Conservation (phyloP, 371 early-diverging fungal genomes). For the Coemansia linderi region DNA sequence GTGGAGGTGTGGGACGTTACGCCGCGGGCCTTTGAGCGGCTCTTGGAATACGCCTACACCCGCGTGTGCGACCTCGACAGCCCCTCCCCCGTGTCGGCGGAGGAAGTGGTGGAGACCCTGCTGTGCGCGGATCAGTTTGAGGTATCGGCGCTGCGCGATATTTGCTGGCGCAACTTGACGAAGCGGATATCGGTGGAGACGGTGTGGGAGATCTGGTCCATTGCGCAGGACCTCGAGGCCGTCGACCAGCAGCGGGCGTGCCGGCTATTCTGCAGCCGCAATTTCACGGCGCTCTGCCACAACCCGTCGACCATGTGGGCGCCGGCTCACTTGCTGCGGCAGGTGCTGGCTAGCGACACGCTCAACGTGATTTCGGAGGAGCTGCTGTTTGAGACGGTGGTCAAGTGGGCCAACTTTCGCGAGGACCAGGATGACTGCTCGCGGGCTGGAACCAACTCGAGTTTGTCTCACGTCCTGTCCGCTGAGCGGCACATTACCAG, state of each 20-base stretch:
- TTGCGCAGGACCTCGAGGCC: slow-evolving; percentile 56
- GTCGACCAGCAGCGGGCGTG: slow-evolving; percentile 55
- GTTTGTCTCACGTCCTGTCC: slow-evolving; percentile 12
- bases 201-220: slow-evolving; percentile 64
- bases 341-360: slow-evolving; percentile 57
- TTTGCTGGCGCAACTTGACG: slow-evolving; percentile 58
- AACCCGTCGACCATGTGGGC: slow-evolving; percentile 57
- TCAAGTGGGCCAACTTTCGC: slow-evolving; percentile 58
- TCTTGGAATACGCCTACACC: slow-evolving; percentile 61
- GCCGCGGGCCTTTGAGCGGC: slow-evolving; percentile 54
- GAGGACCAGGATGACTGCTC: slow-evolving; percentile 19
- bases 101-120: slow-evolving; percentile 58
- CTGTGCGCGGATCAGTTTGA: slow-evolving; percentile 61
- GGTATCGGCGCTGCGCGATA: slow-evolving; percentile 55
- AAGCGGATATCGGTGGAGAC: slow-evolving; percentile 54
- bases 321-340: slow-evolving; percentile 55
- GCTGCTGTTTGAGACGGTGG: slow-evolving; percentile 57
- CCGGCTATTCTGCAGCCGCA: slow-evolving; percentile 52
- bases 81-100: slow-evolving; percentile 23
- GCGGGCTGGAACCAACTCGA: not conserved
- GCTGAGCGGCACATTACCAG: slow-evolving; percentile 23
- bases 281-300: slow-evolving; percentile 54
- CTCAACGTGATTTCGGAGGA: slow-evolving; percentile 58
- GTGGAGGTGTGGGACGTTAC: slow-evolving; percentile 58
- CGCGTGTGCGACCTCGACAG: slow-evolving; percentile 49